A percentile compares a stretch with the other conserved stretches of the same genome.
Conservation (phyloP, 2,329 filamentous ascomycete genomes). For the Aspergillus unguis region DNA sequence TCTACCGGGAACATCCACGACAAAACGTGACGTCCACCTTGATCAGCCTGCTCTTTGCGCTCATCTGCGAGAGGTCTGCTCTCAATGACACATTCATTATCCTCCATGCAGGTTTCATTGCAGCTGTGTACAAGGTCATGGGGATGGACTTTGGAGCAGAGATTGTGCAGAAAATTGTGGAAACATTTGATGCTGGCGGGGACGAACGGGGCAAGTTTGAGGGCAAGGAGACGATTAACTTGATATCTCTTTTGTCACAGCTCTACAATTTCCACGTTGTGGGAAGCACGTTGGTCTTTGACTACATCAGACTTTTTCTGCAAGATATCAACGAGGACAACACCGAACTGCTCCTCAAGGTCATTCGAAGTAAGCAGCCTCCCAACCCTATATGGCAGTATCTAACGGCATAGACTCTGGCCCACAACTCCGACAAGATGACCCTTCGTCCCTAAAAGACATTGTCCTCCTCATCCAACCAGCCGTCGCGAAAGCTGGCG, state of each 20-base stretch:
- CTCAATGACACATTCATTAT: constrained; percentile 88
- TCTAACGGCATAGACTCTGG: constrained; percentile 57
- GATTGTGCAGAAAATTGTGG: constrained; percentile 72
- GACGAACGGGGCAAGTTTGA: constrained; percentile 38
- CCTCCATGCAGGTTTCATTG: constrained; percentile 82
- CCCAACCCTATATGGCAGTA: neutral
- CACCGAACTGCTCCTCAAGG: constrained; percentile 79
- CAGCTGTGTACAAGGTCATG: constrained; percentile 80
- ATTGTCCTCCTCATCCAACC: constrained; percentile 78
- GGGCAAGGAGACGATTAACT: constrained; percentile 67
- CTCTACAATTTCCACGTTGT: constrained; percentile 91
- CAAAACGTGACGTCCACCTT: constrained; percentile 81
- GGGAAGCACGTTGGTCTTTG: constrained; percentile 78
- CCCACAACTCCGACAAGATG: constrained; percentile 79
- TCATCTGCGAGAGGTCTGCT: constrained; percentile 73
- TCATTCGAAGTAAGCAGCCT: constrained; percentile 61
- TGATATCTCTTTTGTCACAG: constrained; percentile 78
- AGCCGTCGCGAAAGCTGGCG: constrained; percentile 64
- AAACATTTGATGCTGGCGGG: constrained; percentile 68
- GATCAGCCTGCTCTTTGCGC: constrained; percentile 71
- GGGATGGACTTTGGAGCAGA: constrained; percentile 89
- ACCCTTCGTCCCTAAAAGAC: constrained; percentile 82
- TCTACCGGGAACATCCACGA: constrained; percentile 82
- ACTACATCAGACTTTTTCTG: constrained; percentile 80
- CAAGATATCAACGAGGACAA: constrained; percentile 74